A percentile compares a stretch with the other conserved stretches of the same genome.
phyloP scores from a whole-genome alignment of 805 yeast genomes.

The Cyberlindnera lachancei region DNA sequence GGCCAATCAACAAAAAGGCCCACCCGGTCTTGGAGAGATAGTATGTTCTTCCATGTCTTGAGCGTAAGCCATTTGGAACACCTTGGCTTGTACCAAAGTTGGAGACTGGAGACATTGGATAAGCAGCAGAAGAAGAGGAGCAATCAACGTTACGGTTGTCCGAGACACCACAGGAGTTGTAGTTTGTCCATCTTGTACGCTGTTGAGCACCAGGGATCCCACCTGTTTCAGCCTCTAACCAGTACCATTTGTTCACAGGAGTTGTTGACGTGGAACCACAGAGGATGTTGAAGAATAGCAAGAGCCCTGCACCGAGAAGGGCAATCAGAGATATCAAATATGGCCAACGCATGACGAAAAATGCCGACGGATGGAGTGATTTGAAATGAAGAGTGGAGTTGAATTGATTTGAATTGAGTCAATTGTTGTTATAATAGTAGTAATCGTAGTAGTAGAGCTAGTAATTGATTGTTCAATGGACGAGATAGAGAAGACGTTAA shows the following conservation, averaged over 20 bases:
- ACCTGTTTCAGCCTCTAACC: constrained; percentile 70
- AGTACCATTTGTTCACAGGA: constrained; percentile 61
- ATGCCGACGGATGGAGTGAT: no score
- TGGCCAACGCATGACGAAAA: constrained; percentile 25
- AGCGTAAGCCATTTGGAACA: constrained; percentile 47
- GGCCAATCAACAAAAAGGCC: constrained; percentile 53
- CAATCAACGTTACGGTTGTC: constrained; percentile 44
- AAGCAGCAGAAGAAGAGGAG: constrained; percentile 57
- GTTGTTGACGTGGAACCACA: constrained; percentile 51
- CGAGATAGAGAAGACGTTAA: no score
- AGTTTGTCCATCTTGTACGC: constrained; percentile 73
- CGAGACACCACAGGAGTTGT: constrained; percentile 47
- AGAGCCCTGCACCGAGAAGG: constrained; percentile 39
- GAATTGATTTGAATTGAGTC: no score
- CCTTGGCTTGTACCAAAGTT: constrained; percentile 52
- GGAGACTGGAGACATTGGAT: constrained; percentile 73
- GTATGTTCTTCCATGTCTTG: constrained; percentile 45
- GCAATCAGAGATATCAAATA: constrained; percentile 26
- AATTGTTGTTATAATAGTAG: no score
- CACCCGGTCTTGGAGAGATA: constrained; percentile 63
- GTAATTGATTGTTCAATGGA: no score
- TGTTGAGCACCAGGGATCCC: constrained; percentile 32
- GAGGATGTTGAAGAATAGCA: constrained; percentile 56
- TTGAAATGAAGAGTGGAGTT: no score
- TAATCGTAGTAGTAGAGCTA: no score